A percentile compares a stretch with the other conserved stretches of the same genome.
Conservation (phyloP, 2,329 filamentous ascomycete genomes). For the Calonectria honghensis region DNA sequence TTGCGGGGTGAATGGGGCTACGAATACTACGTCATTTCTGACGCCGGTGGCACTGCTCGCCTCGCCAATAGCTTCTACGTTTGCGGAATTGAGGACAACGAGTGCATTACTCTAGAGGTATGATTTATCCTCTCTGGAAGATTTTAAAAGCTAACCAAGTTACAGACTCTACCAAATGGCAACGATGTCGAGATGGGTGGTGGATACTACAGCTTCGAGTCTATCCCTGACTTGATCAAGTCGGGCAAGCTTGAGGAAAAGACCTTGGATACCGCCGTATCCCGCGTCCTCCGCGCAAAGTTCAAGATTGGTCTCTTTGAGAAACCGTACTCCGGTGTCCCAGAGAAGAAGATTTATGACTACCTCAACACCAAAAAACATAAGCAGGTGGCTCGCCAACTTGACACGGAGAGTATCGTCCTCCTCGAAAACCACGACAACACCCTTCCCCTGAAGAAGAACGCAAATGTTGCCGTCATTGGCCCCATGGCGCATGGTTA, state of each 20-base stretch:
- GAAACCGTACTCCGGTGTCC: conserved; percentile 77
- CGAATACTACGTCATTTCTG: conserved; percentile 78
- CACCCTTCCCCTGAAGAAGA: conserved; percentile 74
- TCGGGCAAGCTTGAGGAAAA: conserved; percentile 76
- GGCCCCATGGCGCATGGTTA: conserved; percentile 84
- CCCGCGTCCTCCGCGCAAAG: conserved; percentile 79
- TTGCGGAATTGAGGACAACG: conserved; percentile 76
- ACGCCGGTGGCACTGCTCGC: conserved; percentile 83
- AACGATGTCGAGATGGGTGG: conserved; percentile 87
- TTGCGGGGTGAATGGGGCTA: conserved; percentile 84
- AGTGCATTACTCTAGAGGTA: conserved; percentile 77
- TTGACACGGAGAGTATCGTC: conserved; percentile 79
- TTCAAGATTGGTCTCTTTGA: conserved; percentile 84
- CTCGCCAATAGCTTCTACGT: conserved; percentile 79
- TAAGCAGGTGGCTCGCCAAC: conserved; percentile 75
- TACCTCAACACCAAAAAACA: conserved; percentile 78
- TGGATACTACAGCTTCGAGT: conserved; percentile 81
- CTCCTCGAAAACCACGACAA: conserved; percentile 75
- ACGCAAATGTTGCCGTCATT: conserved; percentile 82
- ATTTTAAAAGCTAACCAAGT: conserved; percentile 23
- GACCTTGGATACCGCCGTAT: conserved; percentile 79
- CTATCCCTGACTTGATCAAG: conserved; percentile 78
- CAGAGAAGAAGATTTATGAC: conserved; percentile 71
- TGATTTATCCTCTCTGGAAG: conserved; percentile 30
- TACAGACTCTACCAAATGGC: conserved; percentile 77